A percentile compares a stretch with the other conserved stretches of the same genome.
phyloP scores from a whole-genome alignment of 768 basidiomycete genomes.

The Naganishia vishniacii region DNA sequence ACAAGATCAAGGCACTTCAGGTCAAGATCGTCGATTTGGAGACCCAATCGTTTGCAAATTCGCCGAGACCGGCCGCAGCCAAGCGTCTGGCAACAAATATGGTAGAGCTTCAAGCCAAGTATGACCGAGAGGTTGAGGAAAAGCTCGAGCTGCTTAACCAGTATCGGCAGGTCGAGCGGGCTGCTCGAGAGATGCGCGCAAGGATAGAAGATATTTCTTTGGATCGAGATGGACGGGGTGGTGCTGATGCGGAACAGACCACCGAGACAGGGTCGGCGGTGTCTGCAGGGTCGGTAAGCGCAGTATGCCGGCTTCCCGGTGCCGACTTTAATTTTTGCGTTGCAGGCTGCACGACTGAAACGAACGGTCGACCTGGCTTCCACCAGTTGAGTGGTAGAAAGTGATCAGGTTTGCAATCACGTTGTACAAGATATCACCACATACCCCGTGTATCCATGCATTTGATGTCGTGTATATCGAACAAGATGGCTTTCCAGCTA shows the following conservation, averaged over 20 bases:
- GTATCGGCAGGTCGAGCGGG: slow-evolving; percentile 53
- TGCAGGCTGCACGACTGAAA: neutral
- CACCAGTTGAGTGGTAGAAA: neutral
- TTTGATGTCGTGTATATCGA: too few species aligned
- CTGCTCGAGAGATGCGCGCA: slow-evolving; percentile 45
- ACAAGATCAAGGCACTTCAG: slow-evolving; percentile 76
- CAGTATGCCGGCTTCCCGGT: too few species aligned
- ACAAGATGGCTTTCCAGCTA: too few species aligned
- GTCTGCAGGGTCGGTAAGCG: too few species aligned
- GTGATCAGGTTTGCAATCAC: too few species aligned
- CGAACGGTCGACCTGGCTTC: neutral
- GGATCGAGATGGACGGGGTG: neutral
- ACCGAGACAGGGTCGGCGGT: too few species aligned
- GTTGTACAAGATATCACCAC: too few species aligned
- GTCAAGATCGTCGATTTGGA: slow-evolving; percentile 76
- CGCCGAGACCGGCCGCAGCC: slow-evolving; percentile 50
- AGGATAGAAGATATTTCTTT: slow-evolving; percentile 52
- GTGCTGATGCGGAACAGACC: too few species aligned
- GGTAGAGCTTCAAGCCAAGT: slow-evolving; percentile 15
- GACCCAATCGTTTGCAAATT: slow-evolving; percentile 65
- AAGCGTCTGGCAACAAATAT: slow-evolving; percentile 54
- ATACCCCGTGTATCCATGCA: too few species aligned
- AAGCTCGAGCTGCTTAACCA: slow-evolving; percentile 60
- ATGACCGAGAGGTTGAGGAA: slow-evolving; percentile 62
- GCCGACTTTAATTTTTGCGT: too few species aligned